Base-by-base conservation (phyloP, 2,329 filamentous ascomycete species). In the Aspergillus ibericus region DNA sequence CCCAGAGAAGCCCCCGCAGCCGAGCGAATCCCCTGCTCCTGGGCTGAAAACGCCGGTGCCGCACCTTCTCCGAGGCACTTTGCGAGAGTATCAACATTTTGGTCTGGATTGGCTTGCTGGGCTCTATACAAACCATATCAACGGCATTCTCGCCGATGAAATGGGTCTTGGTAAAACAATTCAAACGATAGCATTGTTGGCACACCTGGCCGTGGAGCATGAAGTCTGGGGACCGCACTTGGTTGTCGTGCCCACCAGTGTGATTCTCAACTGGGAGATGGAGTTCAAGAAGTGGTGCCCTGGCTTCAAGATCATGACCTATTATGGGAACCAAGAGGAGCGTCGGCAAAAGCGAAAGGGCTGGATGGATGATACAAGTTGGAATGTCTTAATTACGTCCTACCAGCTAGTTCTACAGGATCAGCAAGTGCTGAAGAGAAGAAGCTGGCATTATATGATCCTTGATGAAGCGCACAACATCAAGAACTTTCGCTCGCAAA, bases 241-340 rank as follows among this genome's bases (percentile, higher is more conserved):
- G 22, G 91, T 99, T 50, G 90, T 99, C 60, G 95, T 99, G 1
- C 95, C 95, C 1, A 99, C 95, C 2, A 98, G 93, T 75, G 96
- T 99, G 50, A 97, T 99, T 83, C 85, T 99, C 64, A 99, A 99
- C 72, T 99, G 95, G 95, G 96, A 99, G 75, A 98, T 98, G 90
- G 95, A 99, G 76, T 99, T 99, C 83, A 98, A 98, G 72, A 99
- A 99, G 74, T 99, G 80, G 86, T 91, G 93, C 58, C 95, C 96
- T 3, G 93, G 95, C 0, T 99, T 99, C 82, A 98, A 97, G 73
- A 96, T 99, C 56, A 82, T 99, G 59, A 95, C 93, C 0, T 99
- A 99, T 78, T 99, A 98, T 72, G 95, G 96, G 44, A 91, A 89
- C 42, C 90, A 93, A 68, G 92, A 97, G 65, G 95, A 99, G 76